Base-by-base conservation (phyloP, 202 grass and related monocot species). In the Carex sylvatica region DNA sequence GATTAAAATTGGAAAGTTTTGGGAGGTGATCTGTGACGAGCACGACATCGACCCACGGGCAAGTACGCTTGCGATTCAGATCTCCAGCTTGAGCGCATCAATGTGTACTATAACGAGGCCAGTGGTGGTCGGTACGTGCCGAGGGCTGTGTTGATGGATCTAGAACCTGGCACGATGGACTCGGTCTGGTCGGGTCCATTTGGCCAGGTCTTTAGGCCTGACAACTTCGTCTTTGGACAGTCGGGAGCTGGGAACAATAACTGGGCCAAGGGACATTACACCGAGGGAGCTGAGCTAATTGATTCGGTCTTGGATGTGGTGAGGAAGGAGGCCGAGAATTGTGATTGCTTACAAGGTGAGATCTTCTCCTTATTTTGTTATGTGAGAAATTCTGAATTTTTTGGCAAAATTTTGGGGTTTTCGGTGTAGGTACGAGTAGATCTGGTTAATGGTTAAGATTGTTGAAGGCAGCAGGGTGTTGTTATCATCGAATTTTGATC, bases 91-190 rank as follows among this genome's bases (percentile, higher is more conserved):
- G 95, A 98, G 86, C 92, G 95, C 4, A 93, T 98, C 84, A 98
- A 98, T 61, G 95, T 98, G 60, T 98, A 98, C 90, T 97, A 94
- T 92, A 98, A 94, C 76, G 95, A 98, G 88, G 94, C 94, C 1
- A 92, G 88, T 74, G 90, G 92, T 42, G 92, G 92, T 0, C 73
- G 92, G 26, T 97, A 80, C 78, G 95, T 94, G 36, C 95, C 89
- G 47, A 82, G 91, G 61, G 95, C 92, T 2, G 95, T 97, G 15
- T 90, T 97, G 80, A 97, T 97, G 92, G 95, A 97, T 88, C 95
- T 97, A 47, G 90, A 97, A 79, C 92, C 95, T 0, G 95, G 95
- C 30, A 97, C 95, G 62, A 97, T 94, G 95, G 95, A 97, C 75
- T 97, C 92, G 0, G 84, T 97, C 3, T 81, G 92, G 75, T 97